phyloP scores from a whole-genome alignment of 495 filamentous ascomycete genomes.

The Aspergillus heteromorphus region DNA sequence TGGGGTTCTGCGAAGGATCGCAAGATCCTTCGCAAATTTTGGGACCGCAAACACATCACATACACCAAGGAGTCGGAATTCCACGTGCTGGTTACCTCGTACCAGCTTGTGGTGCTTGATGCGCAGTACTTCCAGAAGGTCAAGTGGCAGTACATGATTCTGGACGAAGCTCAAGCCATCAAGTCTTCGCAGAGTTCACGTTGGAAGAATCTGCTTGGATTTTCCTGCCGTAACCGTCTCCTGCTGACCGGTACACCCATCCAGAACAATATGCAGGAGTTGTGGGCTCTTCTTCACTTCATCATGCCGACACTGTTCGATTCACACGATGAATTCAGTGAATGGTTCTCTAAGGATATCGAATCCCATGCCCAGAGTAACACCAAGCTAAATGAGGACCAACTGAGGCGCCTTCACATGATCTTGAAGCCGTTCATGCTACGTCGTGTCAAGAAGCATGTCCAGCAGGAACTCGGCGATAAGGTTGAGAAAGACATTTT shows the following conservation, averaged over 20 bases:
- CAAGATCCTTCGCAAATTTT: constrained; percentile 96
- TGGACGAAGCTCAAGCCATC: constrained; percentile 98
- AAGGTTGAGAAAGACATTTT: constrained; percentile 97
- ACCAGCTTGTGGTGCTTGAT: constrained; percentile 93
- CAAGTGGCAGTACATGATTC: constrained; percentile 99
- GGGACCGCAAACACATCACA: constrained; percentile 95
- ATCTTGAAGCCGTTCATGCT: constrained; percentile 99
- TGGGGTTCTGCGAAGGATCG: constrained; percentile 94
- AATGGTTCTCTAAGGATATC: constrained; percentile 99
- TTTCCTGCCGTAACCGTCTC: constrained; percentile 92
- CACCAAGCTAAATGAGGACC: constrained; percentile 96
- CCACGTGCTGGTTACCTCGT: constrained; percentile 94
- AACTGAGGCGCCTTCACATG: constrained; percentile 95
- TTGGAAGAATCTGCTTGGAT: constrained; percentile 92
- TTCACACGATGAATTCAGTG: constrained; percentile 97
- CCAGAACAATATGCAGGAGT: constrained; percentile 99
- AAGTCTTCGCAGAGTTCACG: constrained; percentile 94
- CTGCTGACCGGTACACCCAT: constrained; percentile 95
- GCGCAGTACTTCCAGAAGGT: constrained; percentile 97
- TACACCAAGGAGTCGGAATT: constrained; percentile 90
- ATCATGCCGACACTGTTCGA: constrained; percentile 99
- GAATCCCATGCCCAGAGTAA: constrained; percentile 98
- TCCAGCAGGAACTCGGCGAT: constrained; percentile 96
- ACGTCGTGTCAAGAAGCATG: constrained; percentile 97
- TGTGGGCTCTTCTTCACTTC: constrained; percentile 97